Evolutionary conservation across 2,329 filamentous ascomycete genomes (phyloP).

Genomic region (Xylaria arbuscula): DNA sequence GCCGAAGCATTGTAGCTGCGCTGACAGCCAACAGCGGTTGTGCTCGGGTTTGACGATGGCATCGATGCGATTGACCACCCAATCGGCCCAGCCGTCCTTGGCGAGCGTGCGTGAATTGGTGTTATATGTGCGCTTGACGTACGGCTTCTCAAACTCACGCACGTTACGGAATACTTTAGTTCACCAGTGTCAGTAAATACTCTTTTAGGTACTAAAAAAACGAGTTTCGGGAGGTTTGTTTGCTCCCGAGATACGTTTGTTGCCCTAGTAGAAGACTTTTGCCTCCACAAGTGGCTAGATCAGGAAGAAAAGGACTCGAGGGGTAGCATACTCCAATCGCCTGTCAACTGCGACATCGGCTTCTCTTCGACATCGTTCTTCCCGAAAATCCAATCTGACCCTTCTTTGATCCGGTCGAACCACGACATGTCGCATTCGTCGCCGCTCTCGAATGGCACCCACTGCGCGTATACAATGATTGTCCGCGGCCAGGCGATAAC

Average conservation of each 20-base stretch:
- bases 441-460: slow-evolving; percentile 54
- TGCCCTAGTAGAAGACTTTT: too few species aligned
- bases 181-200: too few species aligned
- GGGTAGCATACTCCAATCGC: slow-evolving; percentile 51
- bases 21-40: slow-evolving; percentile 57
- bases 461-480: slow-evolving; percentile 62
- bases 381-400: slow-evolving; percentile 54
- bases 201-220: too few species aligned
- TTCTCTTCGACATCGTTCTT: slow-evolving; percentile 52
- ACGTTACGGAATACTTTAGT: slow-evolving; percentile 54
- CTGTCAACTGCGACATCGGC: slow-evolving; percentile 59
- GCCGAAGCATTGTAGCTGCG: slow-evolving; percentile 59
- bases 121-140: slow-evolving; percentile 59
- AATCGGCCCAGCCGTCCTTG: slow-evolving; percentile 55
- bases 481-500: slow-evolving; percentile 53
- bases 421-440: slow-evolving; percentile 52
- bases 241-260: too few species aligned
- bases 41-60: slow-evolving; percentile 51
- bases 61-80: slow-evolving; percentile 53
- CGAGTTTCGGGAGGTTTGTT: too few species aligned
- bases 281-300: too few species aligned
- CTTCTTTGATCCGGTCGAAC: slow-evolving; percentile 51
- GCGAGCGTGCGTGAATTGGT: slow-evolving; percentile 57
- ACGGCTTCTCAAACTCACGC: slow-evolving; percentile 61
- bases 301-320: too few species aligned